A percentile compares a stretch with the other conserved stretches of the same genome.
Evolutionary conservation across 257 asterid genomes (phyloP).

Genomic region (Nicotiana undulata): DNA sequence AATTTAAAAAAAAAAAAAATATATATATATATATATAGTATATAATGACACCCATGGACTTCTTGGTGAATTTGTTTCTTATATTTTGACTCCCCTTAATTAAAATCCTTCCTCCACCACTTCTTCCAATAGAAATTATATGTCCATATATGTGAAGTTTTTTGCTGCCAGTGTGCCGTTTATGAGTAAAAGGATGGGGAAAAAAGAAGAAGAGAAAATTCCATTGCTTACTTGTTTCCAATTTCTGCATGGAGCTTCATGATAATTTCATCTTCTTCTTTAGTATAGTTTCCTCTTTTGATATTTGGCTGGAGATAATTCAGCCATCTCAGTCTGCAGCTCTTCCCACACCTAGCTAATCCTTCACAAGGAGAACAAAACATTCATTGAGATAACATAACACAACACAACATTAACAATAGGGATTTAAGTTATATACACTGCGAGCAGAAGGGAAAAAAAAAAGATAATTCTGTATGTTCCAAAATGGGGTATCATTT

Average conservation of each 20-base stretch:
- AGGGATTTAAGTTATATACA: neutral
- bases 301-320: neutral
- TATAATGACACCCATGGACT: too few species aligned
- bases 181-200: neutral
- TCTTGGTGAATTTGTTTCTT: too few species aligned
- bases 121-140: neutral
- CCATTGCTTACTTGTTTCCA: constrained; percentile 3
- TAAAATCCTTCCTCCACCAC: too few species aligned
- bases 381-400: neutral
- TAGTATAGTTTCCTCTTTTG: constrained; percentile 1
- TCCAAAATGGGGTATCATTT: too few species aligned
- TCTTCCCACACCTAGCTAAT: neutral
- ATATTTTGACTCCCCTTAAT: too few species aligned
- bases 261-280: constrained; percentile 6
- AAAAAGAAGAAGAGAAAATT: neutral
- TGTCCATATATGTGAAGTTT: too few species aligned
- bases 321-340: constrained; percentile 1
- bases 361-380: neutral
- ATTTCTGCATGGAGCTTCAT: neutral
- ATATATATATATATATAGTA: too few species aligned
- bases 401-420: too few species aligned
- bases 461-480: too few species aligned
- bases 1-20: too few species aligned
- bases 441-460: too few species aligned
- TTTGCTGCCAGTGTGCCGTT: too few species aligned